phyloP scores from a whole-genome alignment of 1,139 yeast species.

The Eremothecium cymbalariae region DNA sequence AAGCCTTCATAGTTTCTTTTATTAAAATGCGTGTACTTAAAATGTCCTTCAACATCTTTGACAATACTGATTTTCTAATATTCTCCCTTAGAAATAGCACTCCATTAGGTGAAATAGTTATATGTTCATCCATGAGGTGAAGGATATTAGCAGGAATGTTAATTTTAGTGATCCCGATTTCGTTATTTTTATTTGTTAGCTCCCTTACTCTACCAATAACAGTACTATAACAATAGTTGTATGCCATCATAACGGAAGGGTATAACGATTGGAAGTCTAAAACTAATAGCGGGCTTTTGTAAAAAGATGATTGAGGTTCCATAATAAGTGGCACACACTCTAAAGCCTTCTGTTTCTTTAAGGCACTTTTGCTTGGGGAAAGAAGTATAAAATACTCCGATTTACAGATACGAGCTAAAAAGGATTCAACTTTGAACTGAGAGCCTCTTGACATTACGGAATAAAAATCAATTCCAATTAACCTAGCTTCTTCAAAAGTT shows the following conservation, averaged over 20 bases:
- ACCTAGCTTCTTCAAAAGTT: slow-evolving; percentile 75
- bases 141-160: slow-evolving; percentile 51
- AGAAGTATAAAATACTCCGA: slow-evolving; percentile 62
- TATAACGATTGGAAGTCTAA: slow-evolving; percentile 89
- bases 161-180: slow-evolving; percentile 45
- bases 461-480: slow-evolving; percentile 82
- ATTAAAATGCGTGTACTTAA: slow-evolving; percentile 72
- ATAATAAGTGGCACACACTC: slow-evolving; percentile 84
- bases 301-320: slow-evolving; percentile 83
- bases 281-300: slow-evolving; percentile 82
- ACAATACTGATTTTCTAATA: slow-evolving; percentile 63
- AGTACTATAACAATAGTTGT: slow-evolving; percentile 87
- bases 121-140: slow-evolving; percentile 43
- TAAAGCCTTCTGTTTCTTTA: slow-evolving; percentile 74
- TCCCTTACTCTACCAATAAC: slow-evolving; percentile 62
- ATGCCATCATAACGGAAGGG: slow-evolving; percentile 88
- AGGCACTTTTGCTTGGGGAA: slow-evolving; percentile 77
- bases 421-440: slow-evolving; percentile 85
- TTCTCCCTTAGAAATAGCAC: slow-evolving; percentile 59
- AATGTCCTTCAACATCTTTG: slow-evolving; percentile 79
- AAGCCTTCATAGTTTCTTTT: slow-evolving; percentile 59
- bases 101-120: slow-evolving; percentile 81
- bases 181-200: slow-evolving; percentile 42
- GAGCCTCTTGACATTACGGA: slow-evolving; percentile 88
- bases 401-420: slow-evolving; percentile 65